A percentile compares a stretch with the other conserved stretches of the same genome.
Evolutionary conservation across 2,329 filamentous ascomycete species (phyloP).

Genomic region (Trichoderma sp.): DNA sequence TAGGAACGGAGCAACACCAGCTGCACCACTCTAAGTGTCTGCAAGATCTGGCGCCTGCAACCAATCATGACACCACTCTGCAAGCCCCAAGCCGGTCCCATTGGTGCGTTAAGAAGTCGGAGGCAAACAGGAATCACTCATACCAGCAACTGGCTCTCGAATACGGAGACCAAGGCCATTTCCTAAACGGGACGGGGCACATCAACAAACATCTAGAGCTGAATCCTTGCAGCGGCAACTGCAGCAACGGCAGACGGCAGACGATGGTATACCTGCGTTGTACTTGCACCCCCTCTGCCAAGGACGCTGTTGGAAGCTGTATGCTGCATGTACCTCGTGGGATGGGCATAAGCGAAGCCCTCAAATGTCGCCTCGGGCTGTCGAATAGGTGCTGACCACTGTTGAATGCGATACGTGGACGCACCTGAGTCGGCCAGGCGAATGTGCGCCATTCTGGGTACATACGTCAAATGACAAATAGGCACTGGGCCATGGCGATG

Average conservation of each 20-base stretch:
- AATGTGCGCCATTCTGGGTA: neutral
- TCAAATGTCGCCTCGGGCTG: neutral
- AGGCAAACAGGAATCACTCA: neutral
- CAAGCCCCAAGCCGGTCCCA: neutral
- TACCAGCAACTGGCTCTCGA: neutral
- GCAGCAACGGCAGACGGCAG: neutral
- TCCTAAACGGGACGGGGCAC: constrained; percentile 7
- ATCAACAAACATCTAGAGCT: constrained; percentile 12
- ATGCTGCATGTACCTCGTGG: neutral
- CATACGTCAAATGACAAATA: neutral
- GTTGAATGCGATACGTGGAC: constrained; percentile 10
- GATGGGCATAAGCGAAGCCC: constrained; percentile 5
- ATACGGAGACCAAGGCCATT: constrained; percentile 8
- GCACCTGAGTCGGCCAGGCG: constrained; percentile 1
- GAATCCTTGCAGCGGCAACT: constrained; percentile 7
- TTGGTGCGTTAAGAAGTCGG: neutral
- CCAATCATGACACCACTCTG: constrained; percentile 7
- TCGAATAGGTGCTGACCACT: neutral
- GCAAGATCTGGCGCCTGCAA: neutral
- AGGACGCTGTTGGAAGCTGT: neutral
- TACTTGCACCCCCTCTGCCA: neutral
- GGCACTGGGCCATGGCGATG: neutral
- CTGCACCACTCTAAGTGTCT: constrained; percentile 2
- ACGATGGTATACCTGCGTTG: neutral
- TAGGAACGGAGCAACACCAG: neutral